Evolutionary conservation across 1,139 yeast genomes (phyloP), one percentile per base, ranked within the genome.

Genomic region (Saccharomyces hybrid): DNA sequence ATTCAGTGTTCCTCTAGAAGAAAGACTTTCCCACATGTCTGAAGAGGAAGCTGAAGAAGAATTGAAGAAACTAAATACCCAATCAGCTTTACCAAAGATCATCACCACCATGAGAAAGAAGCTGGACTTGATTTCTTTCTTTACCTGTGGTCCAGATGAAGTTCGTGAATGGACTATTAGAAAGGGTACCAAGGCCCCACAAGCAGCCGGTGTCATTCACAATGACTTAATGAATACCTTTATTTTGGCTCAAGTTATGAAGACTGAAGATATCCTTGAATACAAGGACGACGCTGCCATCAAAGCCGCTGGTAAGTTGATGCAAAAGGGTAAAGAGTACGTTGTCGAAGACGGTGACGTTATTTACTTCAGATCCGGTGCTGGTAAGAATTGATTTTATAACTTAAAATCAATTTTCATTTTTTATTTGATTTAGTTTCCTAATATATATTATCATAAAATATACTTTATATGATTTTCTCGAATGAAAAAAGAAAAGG

Each of bases 251-350:
- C 83, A 90, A 67, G 90, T 93, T 57, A 88, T 88, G 74, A 91
- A 89, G 69, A 91, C 83, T 75, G 78, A 78, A 9, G 98, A 95
- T 67, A 78, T 90, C 66, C 72, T 88, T 53, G 98, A 93, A 77
- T 78, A 75, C 62, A 88, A 86, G 63, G 96, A 88, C 69, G 99
- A 93, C 72, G 77, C 77, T 56, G 80, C 88, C 54, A 96, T 91
- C 67, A 87, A 86, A 75, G 86, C 98, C 57, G 91, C 91, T 57
- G 99, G 99, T 76, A 93, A 93, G 76, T 82, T 93, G 70, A 74
- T 82, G 73, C 88, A 81, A 71, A 93, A 93, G 84, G 99, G 99
- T 80, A 95, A 93, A 75, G 98, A 91, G 63, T 93, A 95, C 71
- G 93, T 83, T 61, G 97, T 95, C 61, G 91, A 85, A 72, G 89